Conservation (phyloP, 2,329 filamentous ascomycete species). For the Microdochium trichocladiopsis region DNA sequence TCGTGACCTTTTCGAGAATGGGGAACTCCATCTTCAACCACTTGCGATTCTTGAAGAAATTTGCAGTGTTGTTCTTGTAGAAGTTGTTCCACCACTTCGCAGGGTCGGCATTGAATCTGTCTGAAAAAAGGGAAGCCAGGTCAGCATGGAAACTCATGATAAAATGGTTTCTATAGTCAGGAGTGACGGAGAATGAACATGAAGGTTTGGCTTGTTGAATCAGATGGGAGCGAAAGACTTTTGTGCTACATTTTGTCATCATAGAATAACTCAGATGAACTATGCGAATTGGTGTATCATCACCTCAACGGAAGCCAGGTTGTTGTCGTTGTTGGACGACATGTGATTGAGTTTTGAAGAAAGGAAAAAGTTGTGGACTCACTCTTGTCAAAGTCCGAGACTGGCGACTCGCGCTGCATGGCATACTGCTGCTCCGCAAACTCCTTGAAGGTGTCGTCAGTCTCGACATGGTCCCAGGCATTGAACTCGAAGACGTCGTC, state of each 20-base stretch:
- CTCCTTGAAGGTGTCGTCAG: conserved; percentile 79
- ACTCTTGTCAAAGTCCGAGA: conserved; percentile 89
- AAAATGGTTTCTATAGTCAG: conserved; percentile 3
- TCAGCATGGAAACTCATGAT: conserved; percentile 5
- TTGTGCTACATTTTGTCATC: conserved; percentile 52
- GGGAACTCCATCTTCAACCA: conserved; percentile 97
- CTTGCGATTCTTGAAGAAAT: conserved; percentile 98
- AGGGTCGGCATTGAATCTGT: conserved; percentile 80
- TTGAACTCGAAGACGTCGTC: conserved; percentile 97
- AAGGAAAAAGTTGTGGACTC: conserved; percentile 25
- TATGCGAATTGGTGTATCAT: conserved; percentile 57
- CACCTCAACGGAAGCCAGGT: conserved; percentile 27
- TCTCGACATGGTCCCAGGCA: conserved; percentile 97
- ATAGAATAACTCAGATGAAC: conserved; percentile 58
- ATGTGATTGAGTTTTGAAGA: neutral
- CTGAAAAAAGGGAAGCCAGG: conserved; percentile 38
- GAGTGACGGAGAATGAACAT: conserved; percentile 1
- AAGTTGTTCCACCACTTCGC: conserved; percentile 98
- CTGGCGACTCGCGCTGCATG: conserved; percentile 77
- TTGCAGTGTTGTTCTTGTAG: conserved; percentile 94
- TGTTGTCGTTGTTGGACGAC: neutral
- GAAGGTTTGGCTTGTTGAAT: conserved; percentile 24
- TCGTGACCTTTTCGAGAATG: conserved; percentile 69
- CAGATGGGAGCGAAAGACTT: conserved; percentile 73
- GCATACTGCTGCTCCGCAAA: conserved; percentile 80